Conservation (phyloP, 805 yeast genomes). For the Lipomyces orientalis region DNA sequence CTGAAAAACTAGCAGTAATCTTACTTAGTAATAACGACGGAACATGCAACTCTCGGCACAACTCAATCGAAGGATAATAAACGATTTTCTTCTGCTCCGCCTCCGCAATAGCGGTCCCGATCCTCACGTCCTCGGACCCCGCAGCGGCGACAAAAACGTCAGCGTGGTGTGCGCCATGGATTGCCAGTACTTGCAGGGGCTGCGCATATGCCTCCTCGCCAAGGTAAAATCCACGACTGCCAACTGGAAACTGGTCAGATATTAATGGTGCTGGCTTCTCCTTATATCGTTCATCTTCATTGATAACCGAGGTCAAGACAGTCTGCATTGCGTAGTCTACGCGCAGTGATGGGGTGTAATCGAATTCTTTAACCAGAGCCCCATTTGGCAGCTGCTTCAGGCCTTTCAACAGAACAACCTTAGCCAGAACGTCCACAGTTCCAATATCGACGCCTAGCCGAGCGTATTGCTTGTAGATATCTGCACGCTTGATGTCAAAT, state of each 20-base stretch:
- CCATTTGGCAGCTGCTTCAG: slow-evolving; percentile 71
- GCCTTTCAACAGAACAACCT: slow-evolving; percentile 80
- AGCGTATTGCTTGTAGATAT: slow-evolving; percentile 16
- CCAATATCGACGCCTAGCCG: slow-evolving; percentile 64
- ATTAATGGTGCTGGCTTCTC: slow-evolving; percentile 79
- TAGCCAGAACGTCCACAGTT: slow-evolving; percentile 61
- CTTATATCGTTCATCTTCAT: slow-evolving; percentile 73
- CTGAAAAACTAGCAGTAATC: slow-evolving; percentile 73
- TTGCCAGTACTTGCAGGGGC: slow-evolving; percentile 56
- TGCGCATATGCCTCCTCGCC: slow-evolving; percentile 90
- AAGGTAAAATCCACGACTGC: slow-evolving; percentile 72
- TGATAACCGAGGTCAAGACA: slow-evolving; percentile 72
- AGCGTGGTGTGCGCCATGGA: slow-evolving; percentile 45
- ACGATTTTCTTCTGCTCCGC: slow-evolving; percentile 58
- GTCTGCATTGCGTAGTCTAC: slow-evolving; percentile 78
- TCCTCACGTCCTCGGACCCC: slow-evolving; percentile 58
- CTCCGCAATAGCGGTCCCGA: slow-evolving; percentile 66
- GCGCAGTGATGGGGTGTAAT: slow-evolving; percentile 48
- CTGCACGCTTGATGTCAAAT: slow-evolving; percentile 11
- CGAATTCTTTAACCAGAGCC: slow-evolving; percentile 75
- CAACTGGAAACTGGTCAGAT: slow-evolving; percentile 79
- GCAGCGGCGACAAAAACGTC: slow-evolving; percentile 41
- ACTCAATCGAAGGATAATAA: slow-evolving; percentile 70
- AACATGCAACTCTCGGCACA: slow-evolving; percentile 61
- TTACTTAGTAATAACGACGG: slow-evolving; percentile 73